phyloP scores from a whole-genome alignment of 2,329 filamentous ascomycete species.

The Eurotiales sp. region DNA sequence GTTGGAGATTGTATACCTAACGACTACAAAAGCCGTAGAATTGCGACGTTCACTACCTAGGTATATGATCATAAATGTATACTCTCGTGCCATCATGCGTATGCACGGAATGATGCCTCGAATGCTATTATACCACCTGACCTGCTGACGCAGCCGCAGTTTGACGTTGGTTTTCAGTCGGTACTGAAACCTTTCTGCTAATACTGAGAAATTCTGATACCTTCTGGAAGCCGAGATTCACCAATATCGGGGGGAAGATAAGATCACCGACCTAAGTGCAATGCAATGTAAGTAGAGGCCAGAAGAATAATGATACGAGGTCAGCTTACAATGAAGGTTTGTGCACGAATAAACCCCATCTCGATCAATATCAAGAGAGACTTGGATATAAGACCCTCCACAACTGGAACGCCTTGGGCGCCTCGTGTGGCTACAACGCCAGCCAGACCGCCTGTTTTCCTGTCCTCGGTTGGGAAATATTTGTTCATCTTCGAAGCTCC shows the following conservation, averaged over 20 bases:
- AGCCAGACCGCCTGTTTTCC: constrained; percentile 6
- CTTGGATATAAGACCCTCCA: constrained; percentile 9
- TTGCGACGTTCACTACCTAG: neutral
- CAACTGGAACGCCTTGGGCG: neutral
- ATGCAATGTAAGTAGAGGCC: no score
- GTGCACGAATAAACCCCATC: constrained; percentile 12
- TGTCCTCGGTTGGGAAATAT: constrained; percentile 12
- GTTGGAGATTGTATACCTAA: no score
- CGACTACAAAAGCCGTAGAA: no score
- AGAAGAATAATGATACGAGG: no score
- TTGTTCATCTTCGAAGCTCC: constrained; percentile 10
- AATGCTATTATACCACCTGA: no score
- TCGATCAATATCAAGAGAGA: constrained; percentile 7
- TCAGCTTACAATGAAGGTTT: constrained; percentile 13
- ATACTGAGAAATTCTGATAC: constrained; percentile 14
- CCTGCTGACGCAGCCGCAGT: neutral
- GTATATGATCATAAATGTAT: neutral
- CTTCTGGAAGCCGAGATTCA: constrained; percentile 11
- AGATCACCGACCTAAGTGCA: constrained; percentile 9
- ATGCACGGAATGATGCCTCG: no score
- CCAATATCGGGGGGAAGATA: constrained; percentile 9
- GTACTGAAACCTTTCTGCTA: neutral
- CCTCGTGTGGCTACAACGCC: constrained; percentile 6
- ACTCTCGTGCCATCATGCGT: no score
- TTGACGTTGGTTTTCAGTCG: neutral